A percentile compares a stretch with the other conserved stretches of the same genome.
Conservation (phyloP, 2,329 filamentous ascomycete genomes). For the Hysterium pulicare region DNA sequence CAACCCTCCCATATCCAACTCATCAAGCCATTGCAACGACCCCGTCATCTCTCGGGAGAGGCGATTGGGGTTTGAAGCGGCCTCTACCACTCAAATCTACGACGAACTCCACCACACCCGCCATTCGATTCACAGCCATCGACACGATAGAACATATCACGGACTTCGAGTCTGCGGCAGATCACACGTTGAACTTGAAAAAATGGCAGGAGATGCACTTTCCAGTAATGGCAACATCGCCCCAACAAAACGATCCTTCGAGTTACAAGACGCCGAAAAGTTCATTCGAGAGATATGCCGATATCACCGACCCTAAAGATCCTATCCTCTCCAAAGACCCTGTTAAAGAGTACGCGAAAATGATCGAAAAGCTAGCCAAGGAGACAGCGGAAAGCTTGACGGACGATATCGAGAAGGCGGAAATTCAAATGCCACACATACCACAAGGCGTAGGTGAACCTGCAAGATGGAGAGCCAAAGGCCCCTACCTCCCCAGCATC, state of each 20-base stretch:
- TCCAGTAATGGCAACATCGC: constrained; percentile 54
- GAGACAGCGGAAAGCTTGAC: neutral
- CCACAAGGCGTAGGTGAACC: constrained; percentile 5
- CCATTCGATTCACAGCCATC: constrained; percentile 71
- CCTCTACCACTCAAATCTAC: constrained; percentile 75
- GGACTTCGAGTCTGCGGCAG: constrained; percentile 78
- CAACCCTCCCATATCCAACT: constrained; percentile 76
- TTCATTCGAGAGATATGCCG: constrained; percentile 31
- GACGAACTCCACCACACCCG: constrained; percentile 64
- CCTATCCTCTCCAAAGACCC: too few species aligned
- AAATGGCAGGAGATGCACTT: constrained; percentile 85
- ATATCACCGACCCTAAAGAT: constrained; percentile 29
- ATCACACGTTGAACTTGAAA: constrained; percentile 74
- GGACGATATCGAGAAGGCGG: constrained; percentile 5
- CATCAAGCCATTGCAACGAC: constrained; percentile 80
- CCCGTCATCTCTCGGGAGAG: constrained; percentile 65
- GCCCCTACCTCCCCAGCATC: constrained; percentile 58
- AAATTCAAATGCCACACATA: constrained; percentile 23
- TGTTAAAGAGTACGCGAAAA: too few species aligned
- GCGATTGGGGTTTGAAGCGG: constrained; percentile 92
- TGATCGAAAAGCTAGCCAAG: too few species aligned
- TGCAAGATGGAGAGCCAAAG: constrained; percentile 53
- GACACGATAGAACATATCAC: constrained; percentile 87
- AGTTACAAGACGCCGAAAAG: constrained; percentile 11
- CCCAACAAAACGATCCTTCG: constrained; percentile 17